Percentiles rank a stretch among this genome's conserved stretches.
These are phyloP conservation scores for Aspergillus campestris DNA, from an alignment of 495 filamentous ascomycete genomes.

Conservation along the genomic window DNA sequence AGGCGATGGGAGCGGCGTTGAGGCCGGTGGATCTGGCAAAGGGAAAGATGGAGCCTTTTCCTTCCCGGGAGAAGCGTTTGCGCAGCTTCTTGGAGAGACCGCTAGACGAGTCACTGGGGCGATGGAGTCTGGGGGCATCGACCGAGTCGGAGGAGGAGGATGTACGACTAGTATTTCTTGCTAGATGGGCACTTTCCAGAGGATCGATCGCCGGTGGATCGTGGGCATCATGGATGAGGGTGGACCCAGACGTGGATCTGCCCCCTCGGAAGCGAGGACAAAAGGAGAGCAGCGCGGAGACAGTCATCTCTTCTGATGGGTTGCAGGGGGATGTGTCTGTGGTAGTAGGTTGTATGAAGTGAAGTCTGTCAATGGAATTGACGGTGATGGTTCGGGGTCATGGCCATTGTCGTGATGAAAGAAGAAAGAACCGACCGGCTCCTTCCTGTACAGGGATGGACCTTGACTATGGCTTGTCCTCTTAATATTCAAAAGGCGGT, in stretches of 20 bases:
- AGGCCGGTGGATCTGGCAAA: slow-evolving; percentile 14
- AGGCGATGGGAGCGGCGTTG: slow-evolving; percentile 1
- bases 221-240: background rate
- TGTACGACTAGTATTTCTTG: background rate
- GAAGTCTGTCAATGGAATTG: too few relatives aligned
- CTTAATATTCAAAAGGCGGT: too few relatives aligned
- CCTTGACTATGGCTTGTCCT: too few relatives aligned
- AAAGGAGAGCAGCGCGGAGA: slow-evolving; percentile 9
- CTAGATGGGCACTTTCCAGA: slow-evolving; percentile 8
- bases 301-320: too few relatives aligned
- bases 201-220: background rate
- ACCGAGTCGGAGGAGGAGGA: slow-evolving; percentile 6
- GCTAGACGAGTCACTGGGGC: slow-evolving; percentile 5
- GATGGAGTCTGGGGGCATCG: background rate
- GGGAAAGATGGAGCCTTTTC: slow-evolving; percentile 14
- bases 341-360: too few relatives aligned
- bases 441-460: too few relatives aligned
- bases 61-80: slow-evolving; percentile 29
- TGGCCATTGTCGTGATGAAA: too few relatives aligned
- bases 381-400: too few relatives aligned
- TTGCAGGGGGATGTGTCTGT: too few relatives aligned
- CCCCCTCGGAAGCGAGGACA: slow-evolving; percentile 11
- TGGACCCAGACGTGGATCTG: slow-evolving; percentile 3
- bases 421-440: too few relatives aligned
- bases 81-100: slow-evolving; percentile 27